Evolutionary conservation across 2,329 filamentous ascomycete species (phyloP).

Genomic region (Neoarthrinium moseri): DNA sequence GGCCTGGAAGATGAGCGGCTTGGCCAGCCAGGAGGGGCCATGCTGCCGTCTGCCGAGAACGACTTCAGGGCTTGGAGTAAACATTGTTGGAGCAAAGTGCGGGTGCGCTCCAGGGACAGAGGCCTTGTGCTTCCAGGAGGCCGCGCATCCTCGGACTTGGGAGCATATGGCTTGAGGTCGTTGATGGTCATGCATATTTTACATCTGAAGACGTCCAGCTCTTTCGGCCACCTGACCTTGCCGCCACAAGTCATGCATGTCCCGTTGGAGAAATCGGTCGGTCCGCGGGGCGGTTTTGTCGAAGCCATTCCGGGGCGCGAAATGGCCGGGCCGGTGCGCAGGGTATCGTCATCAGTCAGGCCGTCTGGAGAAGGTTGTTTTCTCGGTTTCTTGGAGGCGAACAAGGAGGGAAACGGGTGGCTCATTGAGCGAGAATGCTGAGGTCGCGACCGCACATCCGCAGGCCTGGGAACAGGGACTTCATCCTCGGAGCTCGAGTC

Average conservation of each 20-base stretch:
- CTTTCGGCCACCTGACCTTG: conserved; percentile 74
- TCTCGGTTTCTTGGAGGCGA: conserved; percentile 60
- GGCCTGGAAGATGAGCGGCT: conserved; percentile 15
- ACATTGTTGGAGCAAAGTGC: conserved; percentile 43
- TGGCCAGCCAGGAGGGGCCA: conserved; percentile 11
- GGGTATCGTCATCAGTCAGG: conserved; percentile 44
- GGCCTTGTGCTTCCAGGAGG: conserved; percentile 11
- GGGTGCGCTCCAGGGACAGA: conserved; percentile 61
- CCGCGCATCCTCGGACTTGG: background rate
- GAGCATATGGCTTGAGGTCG: conserved; percentile 58
- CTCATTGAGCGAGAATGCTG: conserved; percentile 69
- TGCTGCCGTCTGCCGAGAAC: conserved; percentile 17
- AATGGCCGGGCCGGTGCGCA: conserved; percentile 21
- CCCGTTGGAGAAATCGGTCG: conserved; percentile 60
- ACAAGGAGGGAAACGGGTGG: conserved; percentile 75
- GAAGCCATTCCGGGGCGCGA: conserved; percentile 28
- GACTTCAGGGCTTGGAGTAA: conserved; percentile 35
- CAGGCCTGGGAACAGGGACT: conserved; percentile 19
- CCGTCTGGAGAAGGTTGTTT: conserved; percentile 35
- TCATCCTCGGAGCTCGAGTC: conserved; percentile 36
- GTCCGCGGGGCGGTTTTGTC: conserved; percentile 24
- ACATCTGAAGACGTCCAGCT: conserved; percentile 74
- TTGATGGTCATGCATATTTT: conserved; percentile 84
- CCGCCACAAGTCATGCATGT: conserved; percentile 86
- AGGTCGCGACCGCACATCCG: conserved; percentile 10